Percentiles rank a stretch among this genome's conserved stretches.
These are phyloP conservation scores for Hygrocybe coccinea DNA, from an alignment of 768 basidiomycete genomes.

Conservation along the genomic window DNA sequence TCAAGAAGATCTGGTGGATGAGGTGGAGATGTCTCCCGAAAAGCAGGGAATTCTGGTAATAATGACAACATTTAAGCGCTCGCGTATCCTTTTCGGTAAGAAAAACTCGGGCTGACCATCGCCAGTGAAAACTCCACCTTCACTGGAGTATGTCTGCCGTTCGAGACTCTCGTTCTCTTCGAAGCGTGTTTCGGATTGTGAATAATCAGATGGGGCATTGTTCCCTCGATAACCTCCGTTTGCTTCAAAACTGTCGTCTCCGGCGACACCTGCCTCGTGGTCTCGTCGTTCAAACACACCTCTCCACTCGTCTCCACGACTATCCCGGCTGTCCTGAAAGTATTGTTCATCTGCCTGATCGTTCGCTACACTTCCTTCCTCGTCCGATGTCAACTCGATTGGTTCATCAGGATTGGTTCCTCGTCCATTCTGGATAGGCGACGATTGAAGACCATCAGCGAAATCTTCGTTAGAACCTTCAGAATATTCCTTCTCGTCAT, in stretches of 20 bases:
- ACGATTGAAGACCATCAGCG: constrained; percentile 10
- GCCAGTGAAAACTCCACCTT: too few relatives aligned
- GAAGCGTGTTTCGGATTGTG: too few relatives aligned
- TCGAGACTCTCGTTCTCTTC: background rate
- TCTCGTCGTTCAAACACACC: background rate
- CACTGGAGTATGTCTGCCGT: too few relatives aligned
- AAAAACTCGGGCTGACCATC: background rate
- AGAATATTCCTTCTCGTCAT: constrained; percentile 18
- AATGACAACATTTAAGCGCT: background rate
- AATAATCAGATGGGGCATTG: too few relatives aligned
- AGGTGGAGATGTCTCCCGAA: background rate
- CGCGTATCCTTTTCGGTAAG: background rate
- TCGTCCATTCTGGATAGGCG: constrained; percentile 14
- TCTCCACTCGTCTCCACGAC: background rate
- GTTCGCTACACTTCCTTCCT: constrained; percentile 17
- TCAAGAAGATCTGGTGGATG: constrained; percentile 33
- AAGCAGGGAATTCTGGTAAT: background rate
- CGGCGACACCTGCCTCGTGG: too few relatives aligned
- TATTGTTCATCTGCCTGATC: background rate
- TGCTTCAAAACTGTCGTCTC: too few relatives aligned
- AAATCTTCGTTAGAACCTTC: constrained; percentile 9
- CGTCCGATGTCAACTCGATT: constrained; percentile 24
- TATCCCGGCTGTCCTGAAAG: too few relatives aligned
- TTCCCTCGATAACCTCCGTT: too few relatives aligned
- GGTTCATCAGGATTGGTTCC: constrained; percentile 15